Conservation (phyloP, 75 land plant species). For the Isoetes taiwanensis region DNA sequence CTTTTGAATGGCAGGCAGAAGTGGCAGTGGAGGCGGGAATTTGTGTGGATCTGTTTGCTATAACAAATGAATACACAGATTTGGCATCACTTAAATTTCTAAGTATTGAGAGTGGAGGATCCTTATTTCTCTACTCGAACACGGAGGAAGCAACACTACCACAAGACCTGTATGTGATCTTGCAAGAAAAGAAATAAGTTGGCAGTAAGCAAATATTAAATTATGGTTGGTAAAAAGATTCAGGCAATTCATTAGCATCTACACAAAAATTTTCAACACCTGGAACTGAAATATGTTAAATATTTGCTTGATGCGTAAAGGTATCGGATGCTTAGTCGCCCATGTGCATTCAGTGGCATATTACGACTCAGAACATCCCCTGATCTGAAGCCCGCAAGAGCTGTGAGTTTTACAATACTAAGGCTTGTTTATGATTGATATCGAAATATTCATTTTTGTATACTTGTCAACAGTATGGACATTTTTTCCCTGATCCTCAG, state of each 20-base stretch:
- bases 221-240: too few relatives aligned
- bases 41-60: slow-evolving; percentile 94
- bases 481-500: slow-evolving; percentile 97
- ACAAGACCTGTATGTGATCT: slow-evolving; percentile 75
- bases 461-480: slow-evolving; percentile 70
- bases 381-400: slow-evolving; percentile 61
- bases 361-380: slow-evolving; percentile 77
- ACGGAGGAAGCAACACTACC: slow-evolving; percentile 98
- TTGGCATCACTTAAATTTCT: slow-evolving; percentile 92
- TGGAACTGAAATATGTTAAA: background rate
- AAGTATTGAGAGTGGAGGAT: slow-evolving; percentile 98
- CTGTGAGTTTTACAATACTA: slow-evolving; percentile 32
- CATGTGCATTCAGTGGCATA: slow-evolving; percentile 90
- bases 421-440: background rate
- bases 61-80: slow-evolving; percentile 97
- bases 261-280: background rate
- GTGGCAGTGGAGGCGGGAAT: slow-evolving; percentile 97
- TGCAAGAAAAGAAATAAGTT: too few relatives aligned
- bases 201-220: too few relatives aligned
- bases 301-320: slow-evolving; percentile 31
- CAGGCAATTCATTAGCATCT: too few relatives aligned
- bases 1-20: slow-evolving; percentile 44
- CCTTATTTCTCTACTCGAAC: slow-evolving; percentile 72
- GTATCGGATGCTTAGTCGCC: slow-evolving; percentile 96
- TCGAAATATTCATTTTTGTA: background rate